Percentiles rank a stretch among this genome's conserved stretches.
These are phyloP conservation scores for Pythium plurisporium DNA, from an alignment of 352 stramenopile genomes.

Conservation along the genomic window DNA sequence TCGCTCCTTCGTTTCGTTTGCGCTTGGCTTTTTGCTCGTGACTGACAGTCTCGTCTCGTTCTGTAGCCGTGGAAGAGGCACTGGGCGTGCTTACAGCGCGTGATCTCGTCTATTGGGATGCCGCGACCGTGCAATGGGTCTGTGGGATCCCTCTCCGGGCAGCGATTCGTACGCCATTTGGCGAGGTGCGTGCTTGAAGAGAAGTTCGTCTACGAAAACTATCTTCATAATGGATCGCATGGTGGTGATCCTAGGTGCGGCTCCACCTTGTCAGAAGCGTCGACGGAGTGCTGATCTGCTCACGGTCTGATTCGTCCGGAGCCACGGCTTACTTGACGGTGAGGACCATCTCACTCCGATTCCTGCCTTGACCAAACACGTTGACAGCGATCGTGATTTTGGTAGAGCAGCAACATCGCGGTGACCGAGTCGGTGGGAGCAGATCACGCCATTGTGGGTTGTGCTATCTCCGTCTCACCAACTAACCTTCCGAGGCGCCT, in stretches of 20 bases:
- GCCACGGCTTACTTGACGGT: conserved; percentile 48
- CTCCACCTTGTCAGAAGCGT: conserved; percentile 35
- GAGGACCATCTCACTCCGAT: not conserved
- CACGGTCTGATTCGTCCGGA: conserved; percentile 20
- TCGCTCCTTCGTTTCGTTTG: too few relatives aligned
- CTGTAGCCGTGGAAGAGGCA: conserved; percentile 47
- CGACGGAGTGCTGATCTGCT: conserved; percentile 56
- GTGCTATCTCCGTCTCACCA: not conserved
- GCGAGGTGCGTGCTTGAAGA: conserved; percentile 26
- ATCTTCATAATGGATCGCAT: not conserved
- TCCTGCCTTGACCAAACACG: not conserved
- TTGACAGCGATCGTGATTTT: not conserved
- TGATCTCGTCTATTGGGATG: conserved; percentile 53
- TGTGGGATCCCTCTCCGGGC: conserved; percentile 36
- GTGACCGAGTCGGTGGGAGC: conserved; percentile 3
- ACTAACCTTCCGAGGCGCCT: not conserved
- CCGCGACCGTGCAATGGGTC: conserved; percentile 31
- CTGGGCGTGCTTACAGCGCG: conserved; percentile 40
- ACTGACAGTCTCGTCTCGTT: not conserved
- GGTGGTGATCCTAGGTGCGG: conserved; percentile 30
- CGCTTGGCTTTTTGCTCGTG: too few relatives aligned
- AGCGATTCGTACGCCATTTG: conserved; percentile 44
- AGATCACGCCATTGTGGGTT: too few relatives aligned
- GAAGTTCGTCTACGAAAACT: not conserved
- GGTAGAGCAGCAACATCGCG: conserved; percentile 33